Conservation (phyloP, 2,329 filamentous ascomycete genomes). For the Fusarium vanettenii region DNA sequence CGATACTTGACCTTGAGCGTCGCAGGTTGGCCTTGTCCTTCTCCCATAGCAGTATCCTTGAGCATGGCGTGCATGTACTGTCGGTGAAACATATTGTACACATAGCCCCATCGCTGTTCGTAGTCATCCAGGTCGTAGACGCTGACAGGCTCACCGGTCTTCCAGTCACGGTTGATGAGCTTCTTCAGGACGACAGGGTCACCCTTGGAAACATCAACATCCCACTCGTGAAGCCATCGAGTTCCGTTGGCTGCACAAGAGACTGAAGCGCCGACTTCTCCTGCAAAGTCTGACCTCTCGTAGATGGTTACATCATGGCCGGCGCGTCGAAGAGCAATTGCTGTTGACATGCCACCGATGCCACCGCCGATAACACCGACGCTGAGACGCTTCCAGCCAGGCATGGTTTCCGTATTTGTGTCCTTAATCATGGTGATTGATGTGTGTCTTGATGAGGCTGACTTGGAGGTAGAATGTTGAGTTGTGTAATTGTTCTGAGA, state of each 20-base stretch:
- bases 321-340: constrained; percentile 59
- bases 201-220: constrained; percentile 71
- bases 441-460: neutral
- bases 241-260: constrained; percentile 78
- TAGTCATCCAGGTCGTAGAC: constrained; percentile 74
- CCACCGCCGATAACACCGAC: constrained; percentile 60
- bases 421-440: constrained; percentile 27
- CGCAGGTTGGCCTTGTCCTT: constrained; percentile 65
- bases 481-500: neutral
- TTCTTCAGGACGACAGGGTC: constrained; percentile 74
- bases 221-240: constrained; percentile 76
- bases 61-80: constrained; percentile 77
- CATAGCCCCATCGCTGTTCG: constrained; percentile 71
- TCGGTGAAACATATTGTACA: constrained; percentile 77
- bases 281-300: constrained; percentile 73
- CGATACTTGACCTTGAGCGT: constrained; percentile 68
- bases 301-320: constrained; percentile 70
- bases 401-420: constrained; percentile 11
- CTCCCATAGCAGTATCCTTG: constrained; percentile 67
- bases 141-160: constrained; percentile 73
- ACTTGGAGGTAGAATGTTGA: neutral
- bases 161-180: constrained; percentile 77
- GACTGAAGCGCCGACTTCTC: constrained; percentile 75
- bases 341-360: constrained; percentile 60
- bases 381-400: constrained; percentile 58